Base-by-base conservation (phyloP, 2,329 filamentous ascomycete genomes). In the Penicillium sp. region DNA sequence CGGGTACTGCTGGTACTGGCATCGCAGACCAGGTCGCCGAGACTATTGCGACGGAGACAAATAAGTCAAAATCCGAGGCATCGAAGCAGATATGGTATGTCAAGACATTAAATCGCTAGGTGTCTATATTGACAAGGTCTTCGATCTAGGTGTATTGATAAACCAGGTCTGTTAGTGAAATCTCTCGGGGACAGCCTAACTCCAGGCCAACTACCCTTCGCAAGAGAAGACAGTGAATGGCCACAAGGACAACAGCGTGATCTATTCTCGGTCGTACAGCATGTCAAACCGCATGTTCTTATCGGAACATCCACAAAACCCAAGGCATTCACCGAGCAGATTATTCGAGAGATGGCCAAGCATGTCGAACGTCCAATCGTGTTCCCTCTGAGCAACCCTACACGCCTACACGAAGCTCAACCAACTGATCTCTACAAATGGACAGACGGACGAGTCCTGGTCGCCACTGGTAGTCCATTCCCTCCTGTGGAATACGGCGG, bases 1-100 rank as follows among this genome's bases (percentile, higher is more conserved):
- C 87, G 0, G 89, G 89, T 0, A 87, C 85, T 2, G 89, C 89
- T 9, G 88, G 88, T 0, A 87, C 84, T 0, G 89, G 89, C 1
- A 94, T 95, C 45, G 89, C 89, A 2, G 88, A 94, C 56, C 87
- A 94, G 60, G 80, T 95, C 5, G 75, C 83, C 13, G 87, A 91
- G 57, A 86, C 88, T 0, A 90, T 95, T 44, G 81, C 81, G 0
- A 74, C 84, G 0, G 81, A 89, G 57, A 78, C 78, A 2, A 71
- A 73, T 1, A 84, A 86, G 48, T 77, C 76, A 27, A 85, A 82
- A 50, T 78, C 85, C n/a, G 85, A 89, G n/a, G 87, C 87, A 0
- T 74, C 79, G 1, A 81, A 82, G 61, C 86, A 91, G 52, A 90
- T 95, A 31, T 95, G 85, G 84, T 87, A 69, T 55, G 44, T 29